A percentile compares a stretch with the other conserved stretches of the same genome.
These are phyloP conservation scores for Maudiozyma pseudohumilis DNA, from an alignment of 805 yeast species.

Conservation along the genomic window DNA sequence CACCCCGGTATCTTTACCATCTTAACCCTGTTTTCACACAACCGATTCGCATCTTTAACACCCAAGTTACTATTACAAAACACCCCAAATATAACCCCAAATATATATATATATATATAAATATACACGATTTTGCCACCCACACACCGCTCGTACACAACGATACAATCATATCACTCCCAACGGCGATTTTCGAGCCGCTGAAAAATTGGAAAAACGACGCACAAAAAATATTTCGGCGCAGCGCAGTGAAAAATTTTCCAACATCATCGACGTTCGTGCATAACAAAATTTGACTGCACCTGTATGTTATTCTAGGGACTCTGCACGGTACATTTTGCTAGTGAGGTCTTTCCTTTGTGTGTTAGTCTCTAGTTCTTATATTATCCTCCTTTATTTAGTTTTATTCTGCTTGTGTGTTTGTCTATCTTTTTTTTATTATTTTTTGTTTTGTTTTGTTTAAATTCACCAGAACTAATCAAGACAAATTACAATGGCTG, in stretches of 20 bases:
- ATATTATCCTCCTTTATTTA: not conserved
- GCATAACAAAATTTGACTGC: too few relatives aligned
- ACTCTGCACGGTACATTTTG: not conserved
- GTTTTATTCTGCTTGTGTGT: not conserved
- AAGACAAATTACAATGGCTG: constrained; percentile 56
- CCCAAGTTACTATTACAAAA: not conserved
- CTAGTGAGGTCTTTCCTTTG: not conserved
- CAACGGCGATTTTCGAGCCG: not conserved
- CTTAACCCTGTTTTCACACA: not conserved
- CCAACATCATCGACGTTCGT: not conserved
- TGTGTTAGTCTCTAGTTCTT: not conserved
- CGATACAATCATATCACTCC: not conserved
- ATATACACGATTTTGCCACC: not conserved
- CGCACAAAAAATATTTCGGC: too few relatives aligned
- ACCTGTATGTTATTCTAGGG: not conserved
- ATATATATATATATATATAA: too few relatives aligned
- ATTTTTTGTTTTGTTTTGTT: not conserved
- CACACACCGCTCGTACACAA: not conserved
- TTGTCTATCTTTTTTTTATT: not conserved
- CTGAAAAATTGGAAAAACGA: not conserved
- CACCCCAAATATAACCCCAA: too few relatives aligned
- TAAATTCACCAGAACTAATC: not conserved
- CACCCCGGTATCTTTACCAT: not conserved
- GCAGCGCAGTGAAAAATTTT: too few relatives aligned
- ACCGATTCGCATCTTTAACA: not conserved